Evolutionary conservation across 1,139 yeast genomes (phyloP), one percentile per base, ranked within the genome.

Genomic region (Saccharomyces uvarum): DNA sequence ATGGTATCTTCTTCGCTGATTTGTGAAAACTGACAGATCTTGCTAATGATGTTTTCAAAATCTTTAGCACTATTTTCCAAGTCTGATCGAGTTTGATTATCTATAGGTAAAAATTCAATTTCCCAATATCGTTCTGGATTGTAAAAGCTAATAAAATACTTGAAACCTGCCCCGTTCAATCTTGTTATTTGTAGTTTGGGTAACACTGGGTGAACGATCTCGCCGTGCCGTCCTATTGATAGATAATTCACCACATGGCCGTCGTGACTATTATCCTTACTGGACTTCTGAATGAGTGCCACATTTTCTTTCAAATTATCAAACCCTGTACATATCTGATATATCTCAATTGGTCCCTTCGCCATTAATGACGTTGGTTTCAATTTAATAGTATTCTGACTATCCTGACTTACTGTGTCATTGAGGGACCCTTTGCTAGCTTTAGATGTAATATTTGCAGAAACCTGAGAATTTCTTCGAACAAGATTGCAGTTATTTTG

Each of bases 101-200:
- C 41, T 4, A n/a, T 29, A 5, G 60, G 57, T 16, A 62, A 51
- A 54, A 68, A 68, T 24, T 64, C 63, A 14, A 68, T 59, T 50
- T 63, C 64, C 73, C 73, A 69, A 48, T 56, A 61, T 41, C 70
- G 48, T 42, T 63, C 64, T 6, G 70, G 71, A 51, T 67, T 68
- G 52, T 60, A 63, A 32, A 66, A 62, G 3, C 62, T 53, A 4
- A 68, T 61, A 14, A 61, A 55, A 38, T 59, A 59, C 14, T 57
- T 53, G 24, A 41, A 53, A 2, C 46, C 50, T 7, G 49, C 21
- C 11, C 53, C 50, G 6, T 42, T 48, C 2, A 59, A 42, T 46
- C 59, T 61, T 11, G 62, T 60, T 27, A 69, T 60, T 48, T 61
- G 59, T 48, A 70, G 54, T 54, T 63, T 66, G 5, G 71, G 71